Percentiles rank a stretch among this genome's conserved stretches.
These are phyloP conservation scores for Giardia duodenalis DNA, from an alignment of 208 protist species.

Conservation along the genomic window DNA sequence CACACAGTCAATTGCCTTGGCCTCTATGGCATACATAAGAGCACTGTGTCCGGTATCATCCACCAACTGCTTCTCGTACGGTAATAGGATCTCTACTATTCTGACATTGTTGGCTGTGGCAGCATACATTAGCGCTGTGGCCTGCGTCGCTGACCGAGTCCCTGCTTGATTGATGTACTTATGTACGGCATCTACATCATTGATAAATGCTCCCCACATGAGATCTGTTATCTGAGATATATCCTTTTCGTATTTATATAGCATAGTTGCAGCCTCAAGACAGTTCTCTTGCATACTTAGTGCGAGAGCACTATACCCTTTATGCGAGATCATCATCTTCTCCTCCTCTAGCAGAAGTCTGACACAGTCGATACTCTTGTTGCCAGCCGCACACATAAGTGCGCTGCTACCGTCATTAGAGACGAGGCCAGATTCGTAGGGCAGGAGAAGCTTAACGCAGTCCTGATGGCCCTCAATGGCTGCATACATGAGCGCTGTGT, in stretches of 20 bases:
- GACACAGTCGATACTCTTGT: not conserved
- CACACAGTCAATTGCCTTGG: not conserved
- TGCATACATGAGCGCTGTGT: not conserved
- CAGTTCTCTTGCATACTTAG: not conserved
- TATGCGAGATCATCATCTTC: not conserved
- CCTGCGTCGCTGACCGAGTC: not conserved
- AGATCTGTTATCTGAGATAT: not conserved
- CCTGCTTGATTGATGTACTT: not conserved
- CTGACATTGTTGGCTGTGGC: not conserved
- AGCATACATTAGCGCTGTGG: not conserved
- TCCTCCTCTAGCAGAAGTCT: not conserved
- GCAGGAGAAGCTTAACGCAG: not conserved
- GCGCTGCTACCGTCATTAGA: not conserved
- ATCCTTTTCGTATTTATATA: not conserved
- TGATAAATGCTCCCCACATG: not conserved
- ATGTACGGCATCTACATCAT: not conserved
- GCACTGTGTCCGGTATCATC: not conserved
- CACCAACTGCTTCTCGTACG: not conserved
- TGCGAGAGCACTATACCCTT: not conserved
- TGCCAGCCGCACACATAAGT: not conserved
- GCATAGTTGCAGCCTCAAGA: not conserved
- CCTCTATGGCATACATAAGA: not conserved
- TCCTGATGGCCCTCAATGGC: not conserved
- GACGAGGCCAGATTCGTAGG: not conserved
- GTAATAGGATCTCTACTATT: not conserved